These are phyloP conservation scores for Aspergillus biplanus DNA, from an alignment of 495 filamentous ascomycete species.

Conservation along the genomic window DNA sequence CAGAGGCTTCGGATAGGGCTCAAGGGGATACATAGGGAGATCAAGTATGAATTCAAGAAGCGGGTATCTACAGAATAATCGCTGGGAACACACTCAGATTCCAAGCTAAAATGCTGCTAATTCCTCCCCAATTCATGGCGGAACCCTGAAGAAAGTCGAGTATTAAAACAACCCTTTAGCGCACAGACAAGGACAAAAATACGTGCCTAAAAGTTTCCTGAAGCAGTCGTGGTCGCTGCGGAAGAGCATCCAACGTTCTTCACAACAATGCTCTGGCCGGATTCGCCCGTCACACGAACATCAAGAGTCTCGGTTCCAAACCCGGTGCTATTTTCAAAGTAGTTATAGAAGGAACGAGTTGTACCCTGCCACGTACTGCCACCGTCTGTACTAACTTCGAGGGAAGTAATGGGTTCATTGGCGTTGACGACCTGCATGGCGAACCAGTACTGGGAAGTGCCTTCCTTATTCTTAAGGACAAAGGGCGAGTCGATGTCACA, in stretches of 20 bases:
- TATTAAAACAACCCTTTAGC: not conserved
- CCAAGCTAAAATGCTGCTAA: not conserved
- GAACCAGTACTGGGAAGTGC: constrained; percentile 58
- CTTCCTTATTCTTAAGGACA: constrained; percentile 59
- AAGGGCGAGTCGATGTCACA: constrained; percentile 57
- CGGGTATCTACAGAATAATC: too few relatives aligned
- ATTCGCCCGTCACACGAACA: constrained; percentile 56
- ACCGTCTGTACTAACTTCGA: constrained; percentile 62
- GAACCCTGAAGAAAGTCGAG: too few relatives aligned
- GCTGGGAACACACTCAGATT: not conserved
- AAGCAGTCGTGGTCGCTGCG: constrained; percentile 29
- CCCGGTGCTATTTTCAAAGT: constrained; percentile 58
- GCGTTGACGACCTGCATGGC: constrained; percentile 63
- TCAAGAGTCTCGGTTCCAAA: constrained; percentile 56
- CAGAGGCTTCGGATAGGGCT: too few relatives aligned
- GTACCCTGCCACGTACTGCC: constrained; percentile 57
- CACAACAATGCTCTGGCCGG: constrained; percentile 43
- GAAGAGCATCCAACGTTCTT: constrained; percentile 31
- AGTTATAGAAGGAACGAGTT: constrained; percentile 58
- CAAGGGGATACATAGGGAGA: too few relatives aligned
- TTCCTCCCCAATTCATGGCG: not conserved
- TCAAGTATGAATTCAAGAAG: too few relatives aligned
- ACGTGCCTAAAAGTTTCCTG: constrained; percentile 29
- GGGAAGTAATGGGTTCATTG: constrained; percentile 51
- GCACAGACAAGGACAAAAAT: constrained; percentile 1